Evolutionary conservation across 116 monocot genomes (phyloP), one percentile per base, ranked within the genome.

Genomic region (Phalaenopsis hybrid): DNA sequence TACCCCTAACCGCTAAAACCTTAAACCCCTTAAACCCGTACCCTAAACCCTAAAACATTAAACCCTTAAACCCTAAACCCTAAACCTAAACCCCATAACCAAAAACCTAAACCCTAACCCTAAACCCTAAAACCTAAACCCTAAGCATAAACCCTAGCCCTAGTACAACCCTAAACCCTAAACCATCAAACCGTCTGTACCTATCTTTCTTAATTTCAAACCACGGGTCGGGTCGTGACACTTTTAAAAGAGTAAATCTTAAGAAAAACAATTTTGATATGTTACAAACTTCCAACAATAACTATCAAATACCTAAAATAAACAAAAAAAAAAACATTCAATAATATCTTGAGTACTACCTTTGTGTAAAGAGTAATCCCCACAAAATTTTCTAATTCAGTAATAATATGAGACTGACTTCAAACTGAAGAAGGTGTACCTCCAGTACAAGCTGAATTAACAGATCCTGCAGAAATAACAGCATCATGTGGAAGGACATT

Each of bases 381-480:
- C 61, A n/a, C 4, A n/a, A 61, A 61, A 61, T 61, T 6, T 61
- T 20, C 18, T n/a, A 61, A 61, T 61, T 61, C 21, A n/a, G 61
- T 61, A 61, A 18, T 5, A 61, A 61, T 61, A 61, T 18, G 13
- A 70, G 34, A 34, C 70, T 34, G 70, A 37, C 37, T 5, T 75
- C 25, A 82, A 75, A 82, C 52, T 41, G 68, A 28, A 33, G 25
- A 75, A 57, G 10, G 58, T 55, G 57, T 84, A 99, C 99, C 99
- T 86, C 89, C 99, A 83, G 99, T 99, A 74, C 99, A 99, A 81
- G 99, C 95, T 75, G 92, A 99, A 87, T 70, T 95, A 18, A 83
- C 86, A 48, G 95, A 81, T 85, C 99, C 95, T 59, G 99, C 99
- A 78, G 95, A 92, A 37, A 99, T 78, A 37, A 99, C 45, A 69